Evolutionary conservation across 2,329 filamentous ascomycete genomes (phyloP), one percentile per base, ranked within the genome.

Genomic region (Fusarium burgessii): DNA sequence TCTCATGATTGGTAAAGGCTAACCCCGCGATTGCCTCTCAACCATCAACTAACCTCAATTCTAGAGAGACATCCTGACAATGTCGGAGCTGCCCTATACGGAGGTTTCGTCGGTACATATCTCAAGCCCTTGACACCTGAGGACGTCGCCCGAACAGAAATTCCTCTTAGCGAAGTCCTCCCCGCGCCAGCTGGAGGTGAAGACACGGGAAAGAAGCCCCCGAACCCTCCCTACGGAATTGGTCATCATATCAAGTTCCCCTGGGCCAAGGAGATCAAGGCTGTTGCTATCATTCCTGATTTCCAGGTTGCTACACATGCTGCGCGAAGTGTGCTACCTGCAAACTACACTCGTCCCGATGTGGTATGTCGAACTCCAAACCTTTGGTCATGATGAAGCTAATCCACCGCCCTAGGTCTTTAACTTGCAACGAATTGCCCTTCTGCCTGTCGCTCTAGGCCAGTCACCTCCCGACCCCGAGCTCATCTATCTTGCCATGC

Each of bases 401-500:
- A 38, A 78, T 54, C n/a, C 33, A 13, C n/a, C 18, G 63, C n/a
- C n/a, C 33, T 47, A 90, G 89, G 90, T 88, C 33, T 98, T 97
- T 86, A 99, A 99, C 83, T 87, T 98, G 76, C 96, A 98, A 83
- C 89, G 96, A 72, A 93, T 97, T 80, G 95, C 95, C 5, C 88
- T 99, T 52, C 88, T 99, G 15, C 95, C 95, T 35, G 93, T 94
- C 14, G 95, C 95, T 2, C 87, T 99, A 47, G 94, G 95, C 71
- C 91, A 94, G 80, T 95, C 93, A 11, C 95, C 96, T 13, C 95
- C 95, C 3, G 92, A 98, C 78, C 92, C 96, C 25, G 92, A 97
- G 76, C 92, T 97, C 81, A 99, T 99, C 80, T 97, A 97, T 84
- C 90, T 97, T 50, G 95, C 95, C 49, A 99, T 99, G 96, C 96